Base-by-base conservation (phyloP, 306 rosid genomes). In the Gleditsia sinensis region DNA sequence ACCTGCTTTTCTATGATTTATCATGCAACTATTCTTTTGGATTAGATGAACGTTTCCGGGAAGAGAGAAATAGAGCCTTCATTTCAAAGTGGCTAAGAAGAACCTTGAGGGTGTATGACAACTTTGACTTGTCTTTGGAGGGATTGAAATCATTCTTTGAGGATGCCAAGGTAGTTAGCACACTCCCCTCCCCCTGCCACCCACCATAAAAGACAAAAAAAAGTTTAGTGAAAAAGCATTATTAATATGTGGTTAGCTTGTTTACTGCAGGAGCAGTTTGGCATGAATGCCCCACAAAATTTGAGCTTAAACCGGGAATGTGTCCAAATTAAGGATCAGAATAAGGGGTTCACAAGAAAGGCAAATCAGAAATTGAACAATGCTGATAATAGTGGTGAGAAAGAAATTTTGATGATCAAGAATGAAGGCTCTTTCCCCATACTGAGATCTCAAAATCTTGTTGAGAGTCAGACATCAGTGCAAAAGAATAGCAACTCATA, bases 1-100 rank as follows among this genome's bases (percentile, higher is more conserved):
- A 16, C 68, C 45, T 34, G 2, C 14, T 55, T 32, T 51, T 25
- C 40, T 24, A 34, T 46, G 55, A 43, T 76, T 25, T 46, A 61
- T 58, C 23, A 34, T 62, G 55, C 11, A 43, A 65, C 43, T 67
- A 30, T 68, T 83, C 65, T 32, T 71, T 56, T 83, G 82, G 69
- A 87, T 75, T 82, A 94, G 98, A 94, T 83, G 98, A 94, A 72
- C 98, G 98, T 37, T 88, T 87, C 81, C 83, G 56, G 76, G 88
- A 84, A 74, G 94, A 88, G 83, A 88, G 97, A 83, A 91, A 89
- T 78, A 85, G 79, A 81, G 81, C 82, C 58, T 82, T 79, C 56
- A 77, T 94, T 78, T 94, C 98, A 0, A 94, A 94, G 93, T 94
- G 98, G 97, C 87, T 94, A 67, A 89, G 90, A 83, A 94, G 86